phyloP scores from a whole-genome alignment of 2,329 filamentous ascomycete genomes.

The Cladobotryum mycophilum region DNA sequence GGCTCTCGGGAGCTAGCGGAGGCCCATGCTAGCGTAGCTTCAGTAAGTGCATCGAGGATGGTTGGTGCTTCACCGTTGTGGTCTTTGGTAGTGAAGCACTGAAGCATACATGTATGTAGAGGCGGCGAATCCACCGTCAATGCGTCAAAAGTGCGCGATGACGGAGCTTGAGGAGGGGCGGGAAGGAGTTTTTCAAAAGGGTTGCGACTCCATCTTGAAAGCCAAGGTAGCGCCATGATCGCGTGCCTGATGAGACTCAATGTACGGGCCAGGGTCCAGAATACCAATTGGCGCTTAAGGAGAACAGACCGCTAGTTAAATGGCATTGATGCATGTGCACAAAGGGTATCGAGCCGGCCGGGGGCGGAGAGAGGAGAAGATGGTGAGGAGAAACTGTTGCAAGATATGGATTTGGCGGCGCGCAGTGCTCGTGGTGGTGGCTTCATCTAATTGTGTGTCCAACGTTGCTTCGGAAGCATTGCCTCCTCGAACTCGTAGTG shows the following conservation, averaged over 20 bases:
- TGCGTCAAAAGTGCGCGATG: constrained; percentile 6
- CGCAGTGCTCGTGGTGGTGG: neutral
- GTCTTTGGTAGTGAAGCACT: neutral
- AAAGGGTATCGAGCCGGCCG: no score
- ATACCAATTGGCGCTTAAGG: neutral
- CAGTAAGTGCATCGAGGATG: constrained; percentile 24
- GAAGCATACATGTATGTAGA: neutral
- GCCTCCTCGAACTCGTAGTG: no score
- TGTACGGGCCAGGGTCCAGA: constrained; percentile 2
- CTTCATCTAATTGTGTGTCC: neutral
- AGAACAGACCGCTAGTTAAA: constrained; percentile 7
- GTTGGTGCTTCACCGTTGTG: constrained; percentile 1
- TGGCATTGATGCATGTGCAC: neutral
- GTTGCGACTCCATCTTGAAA: neutral
- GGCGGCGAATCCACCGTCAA: neutral
- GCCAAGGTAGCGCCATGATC: constrained; percentile 1
- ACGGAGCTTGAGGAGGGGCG: constrained; percentile 1
- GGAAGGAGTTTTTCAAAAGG: constrained; percentile 4
- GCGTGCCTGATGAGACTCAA: constrained; percentile 6
- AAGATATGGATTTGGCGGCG: neutral
- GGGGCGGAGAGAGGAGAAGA: no score
- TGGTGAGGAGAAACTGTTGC: no score
- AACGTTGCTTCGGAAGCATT: no score
- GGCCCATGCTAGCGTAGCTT: constrained; percentile 18
- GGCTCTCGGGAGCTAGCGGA: constrained; percentile 25